Percentiles rank a stretch among this genome's conserved stretches.
Conservation (phyloP, 2,329 filamentous ascomycete genomes). For the Phialophora chinensis region DNA sequence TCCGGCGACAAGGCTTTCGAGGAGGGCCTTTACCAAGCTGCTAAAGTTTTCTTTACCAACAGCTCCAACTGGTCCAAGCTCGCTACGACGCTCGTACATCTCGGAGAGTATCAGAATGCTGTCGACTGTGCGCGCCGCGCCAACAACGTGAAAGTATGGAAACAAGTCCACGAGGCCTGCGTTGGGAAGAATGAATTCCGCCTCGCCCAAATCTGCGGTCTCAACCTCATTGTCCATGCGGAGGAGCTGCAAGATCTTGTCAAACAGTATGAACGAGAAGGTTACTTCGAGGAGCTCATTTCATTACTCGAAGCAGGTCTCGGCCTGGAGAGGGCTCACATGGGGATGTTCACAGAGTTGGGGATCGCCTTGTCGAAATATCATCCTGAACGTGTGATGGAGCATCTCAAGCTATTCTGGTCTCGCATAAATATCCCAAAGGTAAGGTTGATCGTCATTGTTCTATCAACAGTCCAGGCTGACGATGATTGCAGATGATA, state of each 20-base stretch:
- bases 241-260: constrained; percentile 93
- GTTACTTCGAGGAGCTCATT: constrained; percentile 98
- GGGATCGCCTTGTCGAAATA: constrained; percentile 94
- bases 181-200: constrained; percentile 98
- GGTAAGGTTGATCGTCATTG: neutral
- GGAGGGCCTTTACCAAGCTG: constrained; percentile 91
- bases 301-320: constrained; percentile 91
- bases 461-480: neutral
- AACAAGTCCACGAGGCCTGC: constrained; percentile 95
- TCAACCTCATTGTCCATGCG: constrained; percentile 96
- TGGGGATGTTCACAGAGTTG: constrained; percentile 95
- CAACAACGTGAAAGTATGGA: constrained; percentile 99
- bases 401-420: constrained; percentile 99
- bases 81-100: constrained; percentile 94
- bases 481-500: constrained; percentile 65
- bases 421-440: constrained; percentile 96
- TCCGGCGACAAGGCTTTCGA: constrained; percentile 98
- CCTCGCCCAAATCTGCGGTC: constrained; percentile 96
- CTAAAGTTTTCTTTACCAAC: constrained; percentile 98
- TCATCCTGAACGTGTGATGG: constrained; percentile 94
- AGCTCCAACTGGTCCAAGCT: constrained; percentile 99
- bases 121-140: constrained; percentile 98
- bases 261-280: constrained; percentile 94
- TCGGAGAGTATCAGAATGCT: constrained; percentile 94
- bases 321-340: constrained; percentile 87